Evolutionary conservation across 441 rosid species (phyloP).

Genomic region (Syzygium malaccense): DNA sequence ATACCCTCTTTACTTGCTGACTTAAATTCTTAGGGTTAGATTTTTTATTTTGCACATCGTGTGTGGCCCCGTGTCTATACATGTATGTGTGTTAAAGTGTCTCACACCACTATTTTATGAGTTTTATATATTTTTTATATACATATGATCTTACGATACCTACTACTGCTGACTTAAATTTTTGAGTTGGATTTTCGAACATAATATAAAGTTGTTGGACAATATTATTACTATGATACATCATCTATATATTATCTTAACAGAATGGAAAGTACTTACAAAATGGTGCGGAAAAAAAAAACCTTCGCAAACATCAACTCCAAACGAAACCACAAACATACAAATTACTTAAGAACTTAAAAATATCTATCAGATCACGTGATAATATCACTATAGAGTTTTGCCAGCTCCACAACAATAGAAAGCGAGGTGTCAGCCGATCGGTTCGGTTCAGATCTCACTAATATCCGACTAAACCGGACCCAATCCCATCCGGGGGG

Average conservation of each 20-base stretch:
- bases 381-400: background rate
- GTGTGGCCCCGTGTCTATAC: background rate
- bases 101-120: background rate
- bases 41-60: background rate
- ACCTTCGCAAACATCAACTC: background rate
- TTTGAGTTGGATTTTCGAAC: background rate
- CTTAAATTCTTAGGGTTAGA: background rate
- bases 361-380: background rate
- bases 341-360: background rate
- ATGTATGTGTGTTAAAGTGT: background rate
- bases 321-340: background rate
- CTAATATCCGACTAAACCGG: fast-evolving
- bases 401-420: background rate
- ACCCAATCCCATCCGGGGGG: background rate
- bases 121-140: background rate
- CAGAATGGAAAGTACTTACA: background rate
- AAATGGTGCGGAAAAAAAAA: too few relatives aligned
- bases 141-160: too few relatives aligned
- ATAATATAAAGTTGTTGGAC: background rate
- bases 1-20: too few relatives aligned
- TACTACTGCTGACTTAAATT: background rate
- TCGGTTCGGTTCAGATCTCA: fast-evolving
- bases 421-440: background rate
- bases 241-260: too few relatives aligned
- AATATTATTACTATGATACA: background rate